Base-by-base conservation (phyloP, 2,329 filamentous ascomycete genomes). In the Catunica adiposa region DNA sequence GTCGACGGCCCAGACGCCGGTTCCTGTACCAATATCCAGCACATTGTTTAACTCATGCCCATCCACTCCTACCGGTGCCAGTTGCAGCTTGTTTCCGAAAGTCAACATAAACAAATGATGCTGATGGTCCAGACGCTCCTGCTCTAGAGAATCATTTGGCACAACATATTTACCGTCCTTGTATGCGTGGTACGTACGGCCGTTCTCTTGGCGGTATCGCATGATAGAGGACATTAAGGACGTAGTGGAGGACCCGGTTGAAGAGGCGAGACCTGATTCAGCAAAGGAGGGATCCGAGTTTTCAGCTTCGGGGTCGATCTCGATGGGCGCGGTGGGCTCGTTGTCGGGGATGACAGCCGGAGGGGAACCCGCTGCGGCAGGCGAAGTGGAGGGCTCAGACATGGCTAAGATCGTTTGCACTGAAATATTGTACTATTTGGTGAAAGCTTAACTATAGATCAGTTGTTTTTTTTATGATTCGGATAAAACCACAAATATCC, bases 11-110 rank as follows among this genome's bases (percentile, higher is more conserved):
- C 65, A 68, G 37, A 63, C 59, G 4, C 66, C 66, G 0, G 65
- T 67, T 3, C 66, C 66, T 1, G 63, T 65, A n/a, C 66, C 66
- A 5, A 65, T 56, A 48, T 67, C 66, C 15, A 67, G 59, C 17
- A 64, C 64, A 9, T 62, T 59, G 15, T 61, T 62, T 3, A 59
- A 31, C 20, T 54, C 42, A 3, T 60, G 57, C 14, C 34, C 58
- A 23, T 55, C 44, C 47, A 58, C 52, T 14, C 58, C 57, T 9
- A 54, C 54, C 31, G 62, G 58, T 17, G 61, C 61, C 8, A 64
- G 20, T 9, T 62, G 56, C 22, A 64, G 59, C 25, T 61, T 59
- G 38, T 61, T 60, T 23, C 64, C 60, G n/a, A 63, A 60, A 1
- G 63, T 64, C 40, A 64, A 55, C 38, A 57, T 58, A 20, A 61